Conservation (phyloP, 345 rosid species). For the Mercurialis annua region DNA sequence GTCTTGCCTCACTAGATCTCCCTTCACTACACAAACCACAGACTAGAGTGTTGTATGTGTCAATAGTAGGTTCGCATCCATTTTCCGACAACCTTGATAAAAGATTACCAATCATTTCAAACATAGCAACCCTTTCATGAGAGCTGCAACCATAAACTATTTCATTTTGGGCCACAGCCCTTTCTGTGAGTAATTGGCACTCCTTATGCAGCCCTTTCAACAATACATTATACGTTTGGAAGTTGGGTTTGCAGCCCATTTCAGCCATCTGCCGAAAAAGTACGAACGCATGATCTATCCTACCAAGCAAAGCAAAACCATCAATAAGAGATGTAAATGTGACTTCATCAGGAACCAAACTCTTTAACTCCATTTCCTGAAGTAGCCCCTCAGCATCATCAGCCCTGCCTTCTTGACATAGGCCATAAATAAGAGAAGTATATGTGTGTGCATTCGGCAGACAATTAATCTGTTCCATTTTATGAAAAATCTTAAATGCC, state of each 20-base stretch:
- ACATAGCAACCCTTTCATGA: slow-evolving; percentile 22
- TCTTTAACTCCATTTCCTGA: slow-evolving; percentile 49
- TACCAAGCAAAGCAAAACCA: slow-evolving; percentile 52
- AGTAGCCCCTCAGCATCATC: slow-evolving; percentile 50
- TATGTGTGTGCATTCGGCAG: slow-evolving; percentile 51
- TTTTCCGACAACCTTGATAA: slow-evolving; percentile 45
- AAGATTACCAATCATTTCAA: slow-evolving; percentile 35
- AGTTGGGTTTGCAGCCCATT: slow-evolving; percentile 52
- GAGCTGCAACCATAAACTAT: slow-evolving; percentile 27
- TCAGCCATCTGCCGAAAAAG: slow-evolving; percentile 43
- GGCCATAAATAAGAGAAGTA: slow-evolving; percentile 51
- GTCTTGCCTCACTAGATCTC: slow-evolving; percentile 40
- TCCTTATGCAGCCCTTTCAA: slow-evolving; percentile 54
- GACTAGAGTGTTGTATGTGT: slow-evolving; percentile 37
- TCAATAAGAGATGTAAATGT: slow-evolving; percentile 50
- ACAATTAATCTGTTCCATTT: slow-evolving; percentile 47
- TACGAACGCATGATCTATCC: slow-evolving; percentile 50
- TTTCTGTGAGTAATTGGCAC: slow-evolving; percentile 32
- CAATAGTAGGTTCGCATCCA: slow-evolving; percentile 41
- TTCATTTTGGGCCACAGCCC: slow-evolving; percentile 41
- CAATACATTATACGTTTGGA: slow-evolving; percentile 47
- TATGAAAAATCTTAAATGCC: slow-evolving; percentile 48
- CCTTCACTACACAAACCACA: slow-evolving; percentile 55
- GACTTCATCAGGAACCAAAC: slow-evolving; percentile 46
- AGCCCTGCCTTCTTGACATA: slow-evolving; percentile 54